Evolutionary conservation across 1,284 basidiomycete genomes (phyloP).

Genomic region (Leccinum solheimii): DNA sequence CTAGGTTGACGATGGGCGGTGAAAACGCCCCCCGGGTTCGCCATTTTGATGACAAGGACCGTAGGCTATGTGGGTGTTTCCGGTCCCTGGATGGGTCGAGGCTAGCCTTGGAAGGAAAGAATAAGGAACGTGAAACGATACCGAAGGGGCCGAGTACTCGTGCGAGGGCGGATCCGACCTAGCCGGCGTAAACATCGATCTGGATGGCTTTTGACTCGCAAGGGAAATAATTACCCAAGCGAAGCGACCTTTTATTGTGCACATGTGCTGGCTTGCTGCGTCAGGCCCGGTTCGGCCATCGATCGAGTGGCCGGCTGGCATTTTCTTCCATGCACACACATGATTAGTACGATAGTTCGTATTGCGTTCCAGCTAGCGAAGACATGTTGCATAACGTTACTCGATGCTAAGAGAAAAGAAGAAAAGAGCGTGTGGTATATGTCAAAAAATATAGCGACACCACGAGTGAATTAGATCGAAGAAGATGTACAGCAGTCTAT

Average conservation of each 20-base stretch:
- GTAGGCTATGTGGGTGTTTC: not conserved
- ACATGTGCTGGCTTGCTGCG: not conserved
- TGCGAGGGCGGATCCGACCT: not conserved
- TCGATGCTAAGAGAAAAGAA: conserved; percentile 7
- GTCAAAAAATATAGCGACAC: conserved; percentile 39
- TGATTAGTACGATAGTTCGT: not conserved
- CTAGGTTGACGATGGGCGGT: not conserved
- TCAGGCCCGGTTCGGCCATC: not conserved
- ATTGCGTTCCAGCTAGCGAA: conserved; percentile 6
- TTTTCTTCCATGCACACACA: not conserved
- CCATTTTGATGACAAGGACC: not conserved
- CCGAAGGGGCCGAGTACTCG: not conserved
- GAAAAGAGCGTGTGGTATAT: conserved; percentile 25
- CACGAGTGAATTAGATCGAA: conserved; percentile 17
- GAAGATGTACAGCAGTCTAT: conserved; percentile 12
- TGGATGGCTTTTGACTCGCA: not conserved
- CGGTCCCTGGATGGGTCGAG: not conserved
- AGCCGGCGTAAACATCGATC: not conserved
- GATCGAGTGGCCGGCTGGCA: not conserved
- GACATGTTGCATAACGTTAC: conserved; percentile 2
- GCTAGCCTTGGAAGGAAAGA: not conserved
- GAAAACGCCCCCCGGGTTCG: not conserved
- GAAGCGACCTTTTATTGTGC: not conserved
- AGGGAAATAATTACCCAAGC: not conserved
- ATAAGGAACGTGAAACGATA: not conserved